Base-by-base conservation (phyloP, 352 stramenopile species). In the Pelagophyceae sp. region DNA sequence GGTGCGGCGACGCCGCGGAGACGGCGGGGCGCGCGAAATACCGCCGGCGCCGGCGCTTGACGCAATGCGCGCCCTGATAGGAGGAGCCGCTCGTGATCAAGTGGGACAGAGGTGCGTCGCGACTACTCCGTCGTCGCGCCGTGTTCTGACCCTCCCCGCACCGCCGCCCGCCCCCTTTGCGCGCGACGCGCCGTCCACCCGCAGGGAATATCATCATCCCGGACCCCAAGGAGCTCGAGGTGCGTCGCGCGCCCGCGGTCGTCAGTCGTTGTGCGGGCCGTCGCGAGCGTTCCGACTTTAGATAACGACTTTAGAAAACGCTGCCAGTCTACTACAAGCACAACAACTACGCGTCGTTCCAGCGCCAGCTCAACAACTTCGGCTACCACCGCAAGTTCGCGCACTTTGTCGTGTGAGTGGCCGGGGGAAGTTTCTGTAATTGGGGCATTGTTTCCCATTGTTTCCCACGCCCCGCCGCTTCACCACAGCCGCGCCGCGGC, bases 341-440 rank as follows among this genome's bases (percentile, higher is more conserved):
- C 72, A 79, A 72, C 61, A 76, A 77, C 69, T 83, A 81, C 64
- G 80, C 79, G n/a, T 81, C 76, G 29, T 81, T 83, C 45, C 79
- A 83, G 76, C 77, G 79, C n/a, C 79, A 83, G 72, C 79, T 83
- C 38, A 83, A 83, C 71, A 78, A 80, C 32, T 83, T 80, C 77
- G 75, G 77, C 69, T 83, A 81, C 79, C 91, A 91, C 70, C 91
- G 91, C 76, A 77, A 77, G 45, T 32, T n/a, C 63, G 29, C 15
- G 29, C 6, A 11, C 63, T 45, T 72, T 15, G 23, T 2, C 23
- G 58, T 6, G n/a, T n/a, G n/a, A n/a, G n/a, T n/a, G n/a, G n/a
- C n/a, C n/a, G n/a, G n/a, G n/a, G n/a, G n/a, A n/a, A n/a, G n/a
- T n/a, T n/a, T n/a, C n/a, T n/a, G n/a, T n/a, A n/a, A n/a, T n/a